Evolutionary conservation across 345 rosid species (phyloP), one percentile per base, ranked within the genome.

Genomic region (Camelina sativa): DNA sequence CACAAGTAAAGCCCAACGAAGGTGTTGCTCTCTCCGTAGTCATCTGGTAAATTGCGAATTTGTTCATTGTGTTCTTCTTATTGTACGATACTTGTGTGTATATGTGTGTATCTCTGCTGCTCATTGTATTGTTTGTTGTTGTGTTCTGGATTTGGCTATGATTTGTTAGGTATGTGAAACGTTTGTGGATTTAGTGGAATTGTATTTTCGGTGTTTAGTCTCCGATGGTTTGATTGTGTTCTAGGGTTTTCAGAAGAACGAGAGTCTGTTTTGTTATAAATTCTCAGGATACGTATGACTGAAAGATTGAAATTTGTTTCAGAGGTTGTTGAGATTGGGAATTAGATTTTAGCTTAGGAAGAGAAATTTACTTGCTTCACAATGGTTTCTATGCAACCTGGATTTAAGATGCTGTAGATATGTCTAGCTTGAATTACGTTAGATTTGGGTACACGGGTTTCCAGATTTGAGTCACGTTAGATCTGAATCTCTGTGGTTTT

Each of bases 141-240:
- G 4, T 44, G 43, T 41, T 34, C 17, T 63, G 63, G 65, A 69
- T 65, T 48, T 35, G 28, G 5, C 37, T 76, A n/a, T 62, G 74
- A 62, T 32, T 5, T 59, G 62, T 77, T 22, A 56, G 28, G n/a
- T 28, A 3, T n/a, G 5, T 52, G 54, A 51, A 28, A 58, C 2
- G 76, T 59, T 51, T 77, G 25, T 77, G 77, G 17, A 51, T 34
- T 78, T 51, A 41, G 46, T 67, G 70, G 78, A 72, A 72, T 72
- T 25, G 5, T 35, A 11, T 65, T 71, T 46, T 53, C 59, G 59
- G 44, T 71, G 67, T 30, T 71, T 77, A 48, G 72, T 50, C 72
- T 71, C 40, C 71, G 46, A 48, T 76, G 30, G 60, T 54, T 69
- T 11, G 62, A 35, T 72, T 72, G 50, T 60, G 69, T 52, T 59